Conservation (phyloP, 768 basidiomycete species). For the Pisolithus marmoratus region DNA sequence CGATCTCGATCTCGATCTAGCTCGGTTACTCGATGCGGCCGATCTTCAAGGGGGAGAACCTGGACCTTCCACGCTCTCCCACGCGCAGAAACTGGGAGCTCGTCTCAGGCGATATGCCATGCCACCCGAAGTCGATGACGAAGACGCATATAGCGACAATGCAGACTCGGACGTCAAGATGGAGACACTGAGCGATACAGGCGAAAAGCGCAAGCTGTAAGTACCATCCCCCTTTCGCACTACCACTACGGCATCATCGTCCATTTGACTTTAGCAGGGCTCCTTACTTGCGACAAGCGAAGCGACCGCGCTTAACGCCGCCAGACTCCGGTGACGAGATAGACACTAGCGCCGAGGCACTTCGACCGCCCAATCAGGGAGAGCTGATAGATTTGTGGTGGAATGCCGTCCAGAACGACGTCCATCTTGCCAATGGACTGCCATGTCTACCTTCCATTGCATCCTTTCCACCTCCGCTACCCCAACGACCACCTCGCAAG, state of each 20-base stretch:
- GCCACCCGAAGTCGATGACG: conserved; percentile 30
- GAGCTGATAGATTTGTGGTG: conserved; percentile 65
- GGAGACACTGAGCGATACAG: conserved; percentile 19
- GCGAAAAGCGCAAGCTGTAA: conserved; percentile 63
- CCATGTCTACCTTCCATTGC: conserved; percentile 41
- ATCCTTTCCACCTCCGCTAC: conserved; percentile 14
- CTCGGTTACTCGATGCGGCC: conserved; percentile 17
- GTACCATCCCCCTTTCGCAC: conserved; percentile 9
- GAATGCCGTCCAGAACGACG: conserved; percentile 60
- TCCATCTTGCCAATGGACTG: conserved; percentile 58
- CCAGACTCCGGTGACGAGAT: conserved; percentile 33
- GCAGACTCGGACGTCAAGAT: not conserved
- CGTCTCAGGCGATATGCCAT: conserved; percentile 16
- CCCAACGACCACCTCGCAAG: conserved; percentile 4
- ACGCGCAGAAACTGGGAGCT: conserved; percentile 18
- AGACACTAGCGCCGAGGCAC: not conserved
- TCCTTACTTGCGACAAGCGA: conserved; percentile 43
- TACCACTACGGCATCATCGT: not conserved
- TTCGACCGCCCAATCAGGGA: conserved; percentile 30
- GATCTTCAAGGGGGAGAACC: conserved; percentile 21
- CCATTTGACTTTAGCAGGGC: conserved; percentile 28
- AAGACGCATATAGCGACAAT: not conserved
- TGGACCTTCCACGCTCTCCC: conserved; percentile 27
- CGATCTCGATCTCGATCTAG: conserved; percentile 51
- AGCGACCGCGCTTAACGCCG: conserved; percentile 50